These are phyloP conservation scores for Flueggea neowawraea DNA, from an alignment of 441 rosid genomes.

Conservation along the genomic window DNA sequence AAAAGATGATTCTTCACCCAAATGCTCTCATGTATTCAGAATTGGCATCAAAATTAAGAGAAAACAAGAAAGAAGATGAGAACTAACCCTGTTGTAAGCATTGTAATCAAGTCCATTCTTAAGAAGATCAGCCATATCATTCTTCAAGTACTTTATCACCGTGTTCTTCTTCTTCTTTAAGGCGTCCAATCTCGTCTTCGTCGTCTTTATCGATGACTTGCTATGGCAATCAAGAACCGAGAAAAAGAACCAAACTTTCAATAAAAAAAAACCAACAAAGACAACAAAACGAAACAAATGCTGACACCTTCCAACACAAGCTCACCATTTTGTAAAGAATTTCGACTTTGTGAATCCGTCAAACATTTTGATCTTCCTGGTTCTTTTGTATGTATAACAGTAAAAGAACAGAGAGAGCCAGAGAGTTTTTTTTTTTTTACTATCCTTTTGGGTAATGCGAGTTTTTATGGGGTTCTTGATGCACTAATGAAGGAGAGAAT, in stretches of 20 bases:
- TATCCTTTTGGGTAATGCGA: not conserved
- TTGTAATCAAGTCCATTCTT: conserved; percentile 46
- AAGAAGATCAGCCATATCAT: conserved; percentile 78
- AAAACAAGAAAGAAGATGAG: not conserved
- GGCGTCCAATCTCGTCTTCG: conserved; percentile 53
- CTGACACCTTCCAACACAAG: not conserved
- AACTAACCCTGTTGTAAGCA: conserved; percentile 76
- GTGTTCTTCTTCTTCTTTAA: conserved; percentile 64
- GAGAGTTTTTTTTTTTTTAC: not conserved
- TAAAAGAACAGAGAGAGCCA: not conserved
- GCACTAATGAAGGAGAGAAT: conserved; percentile 11
- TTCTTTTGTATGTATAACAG: not conserved
- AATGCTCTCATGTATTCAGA: not conserved
- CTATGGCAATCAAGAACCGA: conserved; percentile 25
- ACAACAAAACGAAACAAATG: not conserved
- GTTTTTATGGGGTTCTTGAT: not conserved
- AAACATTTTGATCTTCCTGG: conserved; percentile 42
- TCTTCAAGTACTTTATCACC: conserved; percentile 56
- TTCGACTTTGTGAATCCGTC: conserved; percentile 50
- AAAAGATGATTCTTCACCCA: not conserved
- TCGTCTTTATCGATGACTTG: conserved; percentile 53
- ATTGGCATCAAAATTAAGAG: not conserved
- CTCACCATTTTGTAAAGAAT: conserved; percentile 64
- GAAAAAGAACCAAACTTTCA: not conserved
- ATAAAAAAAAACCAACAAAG: not conserved